phyloP scores from a whole-genome alignment of 148 eudicot genomes.

The Spergularia bocconei region DNA sequence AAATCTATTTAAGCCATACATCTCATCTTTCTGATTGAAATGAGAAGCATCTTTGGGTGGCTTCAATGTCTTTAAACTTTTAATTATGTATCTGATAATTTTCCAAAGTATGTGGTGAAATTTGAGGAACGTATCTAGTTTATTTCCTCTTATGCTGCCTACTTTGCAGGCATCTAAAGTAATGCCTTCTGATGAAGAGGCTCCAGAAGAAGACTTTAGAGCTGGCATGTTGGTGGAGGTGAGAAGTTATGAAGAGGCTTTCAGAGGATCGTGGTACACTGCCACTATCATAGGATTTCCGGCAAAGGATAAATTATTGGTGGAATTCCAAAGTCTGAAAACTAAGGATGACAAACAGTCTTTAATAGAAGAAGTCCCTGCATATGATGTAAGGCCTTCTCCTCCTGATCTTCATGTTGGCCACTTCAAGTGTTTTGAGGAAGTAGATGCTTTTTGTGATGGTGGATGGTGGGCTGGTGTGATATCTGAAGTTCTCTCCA shows the following conservation, averaged over 20 bases:
- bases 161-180: constrained; percentile 1
- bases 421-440: constrained; percentile 37
- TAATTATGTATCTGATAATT: too few species aligned
- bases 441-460: constrained; percentile 66
- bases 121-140: background rate
- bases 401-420: constrained; percentile 46
- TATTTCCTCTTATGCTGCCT: background rate
- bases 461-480: constrained; percentile 88
- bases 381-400: constrained; percentile 50
- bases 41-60: background rate
- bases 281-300: constrained; percentile 42
- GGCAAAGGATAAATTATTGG: constrained; percentile 34
- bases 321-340: constrained; percentile 52
- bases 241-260: constrained; percentile 62
- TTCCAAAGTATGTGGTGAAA: background rate
- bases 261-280: constrained; percentile 66
- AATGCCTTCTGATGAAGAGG: background rate
- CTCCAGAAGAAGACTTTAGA: constrained; percentile 20
- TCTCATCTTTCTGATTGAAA: background rate
- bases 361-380: constrained; percentile 47
- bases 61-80: background rate
- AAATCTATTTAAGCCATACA: constrained; percentile 3
- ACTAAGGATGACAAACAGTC: constrained; percentile 49
- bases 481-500: constrained; percentile 41
- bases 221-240: constrained; percentile 56